phyloP scores from a whole-genome alignment of 164 flowering plant genomes.

The Kalanchoe fedtschenkoi region DNA sequence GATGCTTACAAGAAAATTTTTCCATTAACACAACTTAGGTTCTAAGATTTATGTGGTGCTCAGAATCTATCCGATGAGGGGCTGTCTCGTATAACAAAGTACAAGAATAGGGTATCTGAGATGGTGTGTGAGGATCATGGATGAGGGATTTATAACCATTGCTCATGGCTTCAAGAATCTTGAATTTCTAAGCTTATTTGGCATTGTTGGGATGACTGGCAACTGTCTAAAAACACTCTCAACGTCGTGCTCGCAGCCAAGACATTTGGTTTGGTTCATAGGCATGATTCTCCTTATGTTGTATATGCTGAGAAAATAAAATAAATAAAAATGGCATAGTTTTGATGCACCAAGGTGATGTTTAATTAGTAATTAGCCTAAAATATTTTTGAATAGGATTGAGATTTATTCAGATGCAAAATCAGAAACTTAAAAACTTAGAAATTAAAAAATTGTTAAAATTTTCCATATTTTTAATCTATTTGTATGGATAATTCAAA shows the following conservation, averaged over 20 bases:
- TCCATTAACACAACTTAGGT: conserved; percentile 37
- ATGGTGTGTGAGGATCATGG: conserved; percentile 78
- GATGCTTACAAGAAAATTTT: conserved; percentile 53
- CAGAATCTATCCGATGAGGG: conserved; percentile 91
- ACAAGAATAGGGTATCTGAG: conserved; percentile 41
- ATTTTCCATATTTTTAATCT: no score
- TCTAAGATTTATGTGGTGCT: conserved; percentile 87
- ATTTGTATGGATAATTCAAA: no score
- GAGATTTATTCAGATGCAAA: no score
- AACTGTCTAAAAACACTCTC: conserved; percentile 73
- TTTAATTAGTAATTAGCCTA: no score
- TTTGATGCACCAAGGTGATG: no score
- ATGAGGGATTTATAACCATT: conserved; percentile 60
- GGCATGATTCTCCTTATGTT: no score
- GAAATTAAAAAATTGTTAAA: no score
- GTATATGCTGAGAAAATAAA: no score
- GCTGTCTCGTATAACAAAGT: conserved; percentile 60
- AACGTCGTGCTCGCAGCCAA: conserved; percentile 45
- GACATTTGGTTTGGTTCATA: no score
- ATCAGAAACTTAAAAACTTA: no score
- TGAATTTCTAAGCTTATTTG: conserved; percentile 86
- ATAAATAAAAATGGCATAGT: no score
- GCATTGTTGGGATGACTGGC: conserved; percentile 82
- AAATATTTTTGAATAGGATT: no score
- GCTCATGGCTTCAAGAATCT: conserved; percentile 69